Percentiles rank a stretch among this genome's conserved stretches.
Evolutionary conservation across 768 basidiomycete species (phyloP).

Genomic region (Lanmaoa rubissima): DNA sequence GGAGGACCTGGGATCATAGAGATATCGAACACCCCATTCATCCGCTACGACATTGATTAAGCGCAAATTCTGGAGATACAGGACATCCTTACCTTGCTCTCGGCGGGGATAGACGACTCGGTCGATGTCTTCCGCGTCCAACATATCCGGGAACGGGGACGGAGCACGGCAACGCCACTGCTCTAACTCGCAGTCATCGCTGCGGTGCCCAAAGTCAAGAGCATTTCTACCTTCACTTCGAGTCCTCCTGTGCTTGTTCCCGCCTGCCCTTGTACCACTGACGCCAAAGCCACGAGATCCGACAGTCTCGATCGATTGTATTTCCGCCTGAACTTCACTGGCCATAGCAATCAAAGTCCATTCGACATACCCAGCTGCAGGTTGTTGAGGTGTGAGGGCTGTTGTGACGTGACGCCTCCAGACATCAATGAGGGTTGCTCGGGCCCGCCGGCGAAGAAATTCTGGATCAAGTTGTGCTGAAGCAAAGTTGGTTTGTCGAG

Average conservation of each 20-base stretch:
- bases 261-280: neutral
- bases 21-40: constrained; percentile 30
- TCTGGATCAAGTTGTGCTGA: constrained; percentile 30
- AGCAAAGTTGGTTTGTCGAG: constrained; percentile 8
- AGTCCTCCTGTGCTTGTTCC: constrained; percentile 48
- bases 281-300: neutral
- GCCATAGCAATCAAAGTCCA: constrained; percentile 33
- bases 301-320: constrained; percentile 12
- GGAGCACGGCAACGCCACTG: constrained; percentile 27
- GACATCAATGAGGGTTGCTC: constrained; percentile 64
- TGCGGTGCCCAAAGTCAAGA: constrained; percentile 34
- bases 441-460: constrained; percentile 57
- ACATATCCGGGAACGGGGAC: constrained; percentile 16
- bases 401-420: constrained; percentile 61
- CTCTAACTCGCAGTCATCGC: constrained; percentile 20
- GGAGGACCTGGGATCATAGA: neutral
- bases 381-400: constrained; percentile 42
- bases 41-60: constrained; percentile 22
- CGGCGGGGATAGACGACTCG: constrained; percentile 31
- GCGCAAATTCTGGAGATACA: neutral
- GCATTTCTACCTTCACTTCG: constrained; percentile 43
- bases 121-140: constrained; percentile 20
- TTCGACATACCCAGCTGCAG: constrained; percentile 33
- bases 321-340: constrained; percentile 15
- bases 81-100: constrained; percentile 18